Conservation (phyloP, 768 basidiomycete genomes). For the Lentinula lateritia region DNA sequence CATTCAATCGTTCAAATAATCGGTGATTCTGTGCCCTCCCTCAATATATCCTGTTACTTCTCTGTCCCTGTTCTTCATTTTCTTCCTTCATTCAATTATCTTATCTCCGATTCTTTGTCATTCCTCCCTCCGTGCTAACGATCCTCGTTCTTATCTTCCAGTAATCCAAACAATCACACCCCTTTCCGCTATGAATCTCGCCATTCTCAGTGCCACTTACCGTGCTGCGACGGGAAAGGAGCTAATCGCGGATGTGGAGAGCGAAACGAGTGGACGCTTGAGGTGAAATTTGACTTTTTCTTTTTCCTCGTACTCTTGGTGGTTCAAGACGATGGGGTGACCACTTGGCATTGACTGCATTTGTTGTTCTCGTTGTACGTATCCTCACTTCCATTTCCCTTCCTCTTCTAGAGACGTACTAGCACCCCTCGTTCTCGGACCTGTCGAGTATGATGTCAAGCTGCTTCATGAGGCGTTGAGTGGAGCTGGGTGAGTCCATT, state of each 20-base stretch:
- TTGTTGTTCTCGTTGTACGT: not conserved
- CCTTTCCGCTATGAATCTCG: not conserved
- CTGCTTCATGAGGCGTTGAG: not conserved
- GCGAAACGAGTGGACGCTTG: not conserved
- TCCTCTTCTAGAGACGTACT: not conserved
- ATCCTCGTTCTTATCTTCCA: not conserved
- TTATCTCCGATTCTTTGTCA: too few relatives aligned
- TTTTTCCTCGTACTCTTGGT: not conserved
- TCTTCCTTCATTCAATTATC: too few relatives aligned
- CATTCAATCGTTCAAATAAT: not conserved
- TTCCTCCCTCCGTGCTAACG: too few relatives aligned
- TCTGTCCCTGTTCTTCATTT: not conserved
- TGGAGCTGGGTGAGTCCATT: slow-evolving; percentile 1
- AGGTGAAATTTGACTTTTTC: not conserved
- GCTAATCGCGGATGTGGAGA: not conserved
- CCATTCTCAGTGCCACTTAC: not conserved
- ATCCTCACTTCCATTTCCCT: not conserved
- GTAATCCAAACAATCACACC: slow-evolving; percentile 1
- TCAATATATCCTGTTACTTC: not conserved
- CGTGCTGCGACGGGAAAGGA: not conserved
- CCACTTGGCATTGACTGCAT: too few relatives aligned
- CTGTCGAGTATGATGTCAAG: slow-evolving; percentile 2
- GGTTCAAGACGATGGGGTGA: not conserved
- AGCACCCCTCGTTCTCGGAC: not conserved
- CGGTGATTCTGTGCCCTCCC: not conserved